Base-by-base conservation (phyloP, 2,329 filamentous ascomycete genomes). In the Colletotrichum sp. region DNA sequence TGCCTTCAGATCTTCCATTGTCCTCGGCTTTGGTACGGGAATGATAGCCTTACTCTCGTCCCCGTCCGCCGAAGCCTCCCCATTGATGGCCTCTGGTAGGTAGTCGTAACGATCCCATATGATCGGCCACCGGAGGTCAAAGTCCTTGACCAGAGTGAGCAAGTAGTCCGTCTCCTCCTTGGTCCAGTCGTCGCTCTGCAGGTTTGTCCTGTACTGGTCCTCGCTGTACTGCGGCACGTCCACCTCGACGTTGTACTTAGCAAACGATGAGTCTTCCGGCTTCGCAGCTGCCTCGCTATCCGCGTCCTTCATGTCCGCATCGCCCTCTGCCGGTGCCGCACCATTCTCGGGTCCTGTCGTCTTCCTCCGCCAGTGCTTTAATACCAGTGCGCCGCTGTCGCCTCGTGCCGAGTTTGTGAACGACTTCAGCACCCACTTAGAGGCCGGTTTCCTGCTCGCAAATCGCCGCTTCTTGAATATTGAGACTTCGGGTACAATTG, bases 151-250 rank as follows among this genome's bases (percentile, higher is more conserved):
- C 43, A 96, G 83, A 5, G 91, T 87, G 82, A 98, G 90, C 77
- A 99, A 85, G 82, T 98, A 98, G 82, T 98, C 96, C 10, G 97
- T 99, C 85, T 99, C 97, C 80, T 97, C 94, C 81, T 94, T 95
- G 16, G 94, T 93, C 97, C 97, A 99, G 79, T 96, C 93, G 16
- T 91, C 88, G 81, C 89, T 94, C 79, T 92, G 90, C 66, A 99
- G 85, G 77, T 94, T 91, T 73, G 92, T 89, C 76, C 93, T 91
- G 85, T 99, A 99, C 83, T 98, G 94, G 77, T 96, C 95, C 77
- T 97, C 94, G 76, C 91, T 95, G 84, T 98, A 98, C 76, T 93
- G 89, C 1, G 96, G 95, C 43, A 96, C 89, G 6, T 94, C 90
- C 16, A 96, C 91, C 78, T 93, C 90, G 70, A 98, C 93, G 82